Evolutionary conservation across 768 basidiomycete species (phyloP), one percentile per base, ranked within the genome.

Genomic region (Leccinum ochraceum): DNA sequence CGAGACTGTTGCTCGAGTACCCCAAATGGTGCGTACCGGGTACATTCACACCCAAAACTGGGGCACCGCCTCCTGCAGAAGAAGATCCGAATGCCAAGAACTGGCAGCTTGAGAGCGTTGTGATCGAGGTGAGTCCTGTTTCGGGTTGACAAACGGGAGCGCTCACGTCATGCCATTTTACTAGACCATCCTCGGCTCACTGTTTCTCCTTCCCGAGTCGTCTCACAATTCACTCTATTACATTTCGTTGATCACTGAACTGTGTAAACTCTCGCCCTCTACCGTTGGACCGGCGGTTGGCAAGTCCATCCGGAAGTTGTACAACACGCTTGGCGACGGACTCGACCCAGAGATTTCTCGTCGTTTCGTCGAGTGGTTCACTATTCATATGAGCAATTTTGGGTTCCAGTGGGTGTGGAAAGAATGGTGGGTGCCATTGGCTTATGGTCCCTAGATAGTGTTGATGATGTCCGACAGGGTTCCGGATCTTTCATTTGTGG

Each of bases 401-500:
- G 89, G 88, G 26, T 99, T 98, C 76, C 87, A 89, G 68, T 98
- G 97, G 97, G 94, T 97, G 14, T 99, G 97, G 97, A 95, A 94
- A 69, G 97, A 98, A 82, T 99, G 97, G 96, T 95, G 55, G 50
- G 87, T 6, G 16, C 26, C 37, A 50, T 42, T 2, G 14, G 20
- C 1, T 57, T 28, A 11, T 36, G 14, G 4, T 58, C 9, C 30
- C 13, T 58, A 50, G 16, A 10, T 37, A 55, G 6, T 53, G 9
- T 53, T 53, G 54, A 59, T 34, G 14, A 62, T 42, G 22, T 26
- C n/a, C 2, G n/a, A 51, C 56, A 98, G 96, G 96, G 78, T 94
- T 14, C 87, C 90, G 2, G 97, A 98, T 76, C 78, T 98, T 32
- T 73, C 82, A 1, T 76, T 96, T 10, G 77, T 86, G 5, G 71